phyloP scores from a whole-genome alignment of 2,329 filamentous ascomycete species.

The Fusarium fujikuroi region DNA sequence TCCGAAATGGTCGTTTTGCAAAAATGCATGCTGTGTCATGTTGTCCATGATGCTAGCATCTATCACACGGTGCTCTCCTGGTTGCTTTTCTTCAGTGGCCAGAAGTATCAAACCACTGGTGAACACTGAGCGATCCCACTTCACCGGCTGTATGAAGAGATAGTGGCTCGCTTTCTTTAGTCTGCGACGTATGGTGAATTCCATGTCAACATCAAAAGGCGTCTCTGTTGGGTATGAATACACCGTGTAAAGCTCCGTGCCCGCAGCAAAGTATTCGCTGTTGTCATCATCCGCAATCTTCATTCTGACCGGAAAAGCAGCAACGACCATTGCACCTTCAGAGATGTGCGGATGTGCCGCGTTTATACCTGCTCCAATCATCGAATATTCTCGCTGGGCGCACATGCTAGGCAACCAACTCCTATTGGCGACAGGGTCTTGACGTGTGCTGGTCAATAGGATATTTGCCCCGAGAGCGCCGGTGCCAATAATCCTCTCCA shows the following conservation, averaged over 20 bases:
- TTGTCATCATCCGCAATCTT: background rate
- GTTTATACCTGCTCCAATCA: background rate
- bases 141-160: background rate
- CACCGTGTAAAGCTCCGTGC: background rate
- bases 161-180: background rate
- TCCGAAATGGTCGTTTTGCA: background rate
- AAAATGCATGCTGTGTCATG: background rate
- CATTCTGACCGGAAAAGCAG: background rate
- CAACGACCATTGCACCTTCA: background rate
- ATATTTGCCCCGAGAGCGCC: background rate
- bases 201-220: background rate
- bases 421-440: background rate
- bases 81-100: background rate
- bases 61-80: background rate
- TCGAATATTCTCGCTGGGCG: background rate
- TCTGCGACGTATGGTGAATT: background rate
- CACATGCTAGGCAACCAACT: background rate
- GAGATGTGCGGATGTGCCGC: accelerated
- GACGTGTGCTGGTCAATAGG: background rate
- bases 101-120: background rate
- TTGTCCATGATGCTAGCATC: background rate
- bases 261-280: background rate
- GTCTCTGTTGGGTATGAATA: background rate
- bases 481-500: background rate
- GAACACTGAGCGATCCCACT: background rate